Percentiles rank a stretch among this genome's conserved stretches.
Conservation (phyloP, 176 grass and related monocot species). For the Musa troglodytarum region DNA sequence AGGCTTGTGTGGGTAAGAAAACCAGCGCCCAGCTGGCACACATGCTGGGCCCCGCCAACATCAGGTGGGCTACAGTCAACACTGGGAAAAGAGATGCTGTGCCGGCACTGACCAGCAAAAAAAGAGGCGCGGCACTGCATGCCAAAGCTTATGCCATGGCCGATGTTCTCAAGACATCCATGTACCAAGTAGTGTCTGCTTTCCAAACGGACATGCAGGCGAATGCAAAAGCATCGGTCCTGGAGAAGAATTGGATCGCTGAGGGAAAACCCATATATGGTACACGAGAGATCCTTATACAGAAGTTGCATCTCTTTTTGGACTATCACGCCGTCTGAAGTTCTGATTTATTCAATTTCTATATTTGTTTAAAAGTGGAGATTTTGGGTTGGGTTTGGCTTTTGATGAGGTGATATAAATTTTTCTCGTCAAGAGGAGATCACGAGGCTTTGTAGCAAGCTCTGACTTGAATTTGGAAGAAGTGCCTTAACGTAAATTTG, state of each 20-base stretch:
- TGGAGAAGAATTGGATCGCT: constrained; percentile 84
- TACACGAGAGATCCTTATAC: constrained; percentile 58
- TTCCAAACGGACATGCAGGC: constrained; percentile 66
- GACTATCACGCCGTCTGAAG: constrained; percentile 70
- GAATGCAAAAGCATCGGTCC: constrained; percentile 56
- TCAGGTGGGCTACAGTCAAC: constrained; percentile 48
- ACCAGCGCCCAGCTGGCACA: constrained; percentile 35
- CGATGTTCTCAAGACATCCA: constrained; percentile 65
- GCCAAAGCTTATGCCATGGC: constrained; percentile 61
- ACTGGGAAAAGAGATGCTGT: constrained; percentile 39
- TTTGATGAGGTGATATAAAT: too few species aligned
- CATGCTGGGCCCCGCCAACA: constrained; percentile 42
- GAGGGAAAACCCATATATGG: constrained; percentile 78
- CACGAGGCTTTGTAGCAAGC: too few species aligned
- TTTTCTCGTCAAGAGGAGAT: too few species aligned
- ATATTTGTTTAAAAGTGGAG: too few species aligned
- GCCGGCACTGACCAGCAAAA: constrained; percentile 40
- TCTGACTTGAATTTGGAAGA: too few species aligned
- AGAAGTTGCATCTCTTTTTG: constrained; percentile 71
- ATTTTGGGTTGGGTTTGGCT: too few species aligned
- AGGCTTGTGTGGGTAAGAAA: constrained; percentile 90
- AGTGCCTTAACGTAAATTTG: too few species aligned
- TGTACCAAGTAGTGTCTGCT: constrained; percentile 75
- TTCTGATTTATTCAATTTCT: not conserved
- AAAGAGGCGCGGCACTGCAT: constrained; percentile 34